Percentiles rank a stretch among this genome's conserved stretches.
Conservation (phyloP, 2,329 filamentous ascomycete species). For the Annulohypoxylon truncatum region DNA sequence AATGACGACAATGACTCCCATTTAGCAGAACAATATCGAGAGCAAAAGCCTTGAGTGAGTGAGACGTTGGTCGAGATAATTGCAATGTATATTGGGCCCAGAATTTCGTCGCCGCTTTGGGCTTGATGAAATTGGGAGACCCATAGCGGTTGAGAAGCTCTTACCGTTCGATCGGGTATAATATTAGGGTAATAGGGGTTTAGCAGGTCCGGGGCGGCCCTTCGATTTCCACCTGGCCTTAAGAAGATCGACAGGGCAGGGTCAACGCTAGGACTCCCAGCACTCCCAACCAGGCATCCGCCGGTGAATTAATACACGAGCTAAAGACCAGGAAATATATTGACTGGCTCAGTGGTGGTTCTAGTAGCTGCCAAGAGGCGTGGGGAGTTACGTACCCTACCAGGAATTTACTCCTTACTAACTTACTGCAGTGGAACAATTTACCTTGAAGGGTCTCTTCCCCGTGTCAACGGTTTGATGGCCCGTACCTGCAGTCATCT, state of each 20-base stretch:
- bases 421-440: conserved; percentile 37
- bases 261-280: conserved; percentile 38
- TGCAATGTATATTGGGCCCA: conserved; percentile 6
- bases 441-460: conserved; percentile 38
- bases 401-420: conserved; percentile 31
- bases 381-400: conserved; percentile 36
- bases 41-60: not conserved
- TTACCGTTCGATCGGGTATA: conserved; percentile 39
- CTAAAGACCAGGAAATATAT: conserved; percentile 39
- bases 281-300: conserved; percentile 30
- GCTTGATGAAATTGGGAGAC: conserved; percentile 30
- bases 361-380: conserved; percentile 27
- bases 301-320: conserved; percentile 40
- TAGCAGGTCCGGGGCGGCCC: conserved; percentile 38
- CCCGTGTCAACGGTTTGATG: conserved; percentile 30
- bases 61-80: conserved; percentile 12
- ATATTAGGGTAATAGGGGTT: conserved; percentile 23
- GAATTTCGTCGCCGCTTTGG: conserved; percentile 13
- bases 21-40: conserved; percentile 7
- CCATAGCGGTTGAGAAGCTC: conserved; percentile 32
- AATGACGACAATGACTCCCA: conserved; percentile 18
- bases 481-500: conserved; percentile 35
- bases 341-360: conserved; percentile 17
- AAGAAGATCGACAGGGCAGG: conserved; percentile 40
- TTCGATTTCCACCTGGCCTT: conserved; percentile 37